These are phyloP conservation scores for Podaxis pistillaris DNA, from an alignment of 768 basidiomycete species.

Conservation along the genomic window DNA sequence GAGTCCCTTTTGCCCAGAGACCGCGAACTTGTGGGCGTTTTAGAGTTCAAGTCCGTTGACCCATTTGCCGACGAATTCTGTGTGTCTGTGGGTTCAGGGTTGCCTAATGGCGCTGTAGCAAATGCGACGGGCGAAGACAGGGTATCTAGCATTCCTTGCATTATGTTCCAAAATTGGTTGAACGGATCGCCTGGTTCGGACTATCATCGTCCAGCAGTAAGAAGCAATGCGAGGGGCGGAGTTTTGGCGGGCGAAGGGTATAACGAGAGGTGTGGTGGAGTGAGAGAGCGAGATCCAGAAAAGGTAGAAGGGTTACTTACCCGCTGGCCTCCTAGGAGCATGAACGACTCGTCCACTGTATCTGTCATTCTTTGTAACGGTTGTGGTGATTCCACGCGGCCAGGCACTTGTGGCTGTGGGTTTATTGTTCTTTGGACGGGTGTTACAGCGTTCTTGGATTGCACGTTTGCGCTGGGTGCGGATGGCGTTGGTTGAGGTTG, in stretches of 20 bases:
- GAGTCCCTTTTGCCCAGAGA: constrained; percentile 26
- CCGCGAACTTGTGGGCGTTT: constrained; percentile 25
- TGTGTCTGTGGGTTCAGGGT: constrained; percentile 30
- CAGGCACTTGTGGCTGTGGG: constrained; percentile 26
- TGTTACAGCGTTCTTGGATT: constrained; percentile 21
- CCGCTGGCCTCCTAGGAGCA: constrained; percentile 77
- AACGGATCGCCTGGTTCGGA: constrained; percentile 85
- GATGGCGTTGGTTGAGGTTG: constrained; percentile 60
- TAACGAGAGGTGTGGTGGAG: not conserved
- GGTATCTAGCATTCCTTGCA: constrained; percentile 84
- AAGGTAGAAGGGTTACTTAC: constrained; percentile 37
- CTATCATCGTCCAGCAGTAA: constrained; percentile 28
- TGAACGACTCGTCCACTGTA: constrained; percentile 84
- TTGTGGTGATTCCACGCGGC: constrained; percentile 45
- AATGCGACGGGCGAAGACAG: constrained; percentile 64
- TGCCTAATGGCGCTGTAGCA: constrained; percentile 71
- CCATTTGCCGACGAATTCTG: constrained; percentile 14
- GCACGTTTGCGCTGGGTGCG: constrained; percentile 24
- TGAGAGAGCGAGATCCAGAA: constrained; percentile 7
- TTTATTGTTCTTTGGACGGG: constrained; percentile 24
- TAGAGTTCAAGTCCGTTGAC: constrained; percentile 1
- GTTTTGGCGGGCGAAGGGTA: not conserved
- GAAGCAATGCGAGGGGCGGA: not conserved
- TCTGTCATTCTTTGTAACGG: constrained; percentile 39
- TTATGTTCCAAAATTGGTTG: constrained; percentile 86